phyloP scores from a whole-genome alignment of 225 moss, liverwort and hornwort species.

The Sphagnum contortum region DNA sequence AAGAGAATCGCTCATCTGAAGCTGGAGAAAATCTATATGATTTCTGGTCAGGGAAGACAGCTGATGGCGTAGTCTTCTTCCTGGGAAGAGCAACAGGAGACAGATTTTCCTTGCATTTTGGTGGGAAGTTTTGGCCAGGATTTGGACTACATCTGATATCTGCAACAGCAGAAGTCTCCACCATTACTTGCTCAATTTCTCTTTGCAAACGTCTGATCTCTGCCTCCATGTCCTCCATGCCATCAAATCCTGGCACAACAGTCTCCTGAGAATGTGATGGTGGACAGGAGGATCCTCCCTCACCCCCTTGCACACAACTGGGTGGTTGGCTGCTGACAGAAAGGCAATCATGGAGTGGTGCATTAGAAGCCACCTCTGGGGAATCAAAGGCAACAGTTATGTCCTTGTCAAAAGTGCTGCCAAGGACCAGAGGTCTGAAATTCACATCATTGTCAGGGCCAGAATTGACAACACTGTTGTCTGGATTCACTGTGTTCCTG shows the following conservation, averaged over 20 bases:
- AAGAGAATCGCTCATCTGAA: too few relatives aligned
- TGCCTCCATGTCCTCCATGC: conserved; percentile 8
- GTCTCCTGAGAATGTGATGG: not conserved
- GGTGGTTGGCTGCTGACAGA: conserved; percentile 8
- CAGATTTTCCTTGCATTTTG: not conserved
- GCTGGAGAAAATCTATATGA: too few relatives aligned
- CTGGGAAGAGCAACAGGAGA: not conserved
- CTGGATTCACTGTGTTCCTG: too few relatives aligned
- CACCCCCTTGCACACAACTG: not conserved
- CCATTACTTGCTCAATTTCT: conserved; percentile 4
- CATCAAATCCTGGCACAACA: conserved; percentile 8
- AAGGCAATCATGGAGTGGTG: too few relatives aligned
- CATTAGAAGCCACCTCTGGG: too few relatives aligned
- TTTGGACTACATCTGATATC: conserved; percentile 12
- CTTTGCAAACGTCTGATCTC: conserved; percentile 9
- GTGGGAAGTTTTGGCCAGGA: conserved; percentile 2
- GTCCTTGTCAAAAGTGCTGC: too few relatives aligned
- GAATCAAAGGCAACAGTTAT: too few relatives aligned
- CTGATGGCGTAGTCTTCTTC: too few relatives aligned
- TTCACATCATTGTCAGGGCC: too few relatives aligned
- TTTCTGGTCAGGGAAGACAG: too few relatives aligned
- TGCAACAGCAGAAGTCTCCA: conserved; percentile 10
- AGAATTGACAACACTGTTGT: too few relatives aligned
- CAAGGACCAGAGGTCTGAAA: too few relatives aligned
- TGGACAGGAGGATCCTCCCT: not conserved